Conservation (phyloP, 768 basidiomycete species). For the Suillus occidentalis region DNA sequence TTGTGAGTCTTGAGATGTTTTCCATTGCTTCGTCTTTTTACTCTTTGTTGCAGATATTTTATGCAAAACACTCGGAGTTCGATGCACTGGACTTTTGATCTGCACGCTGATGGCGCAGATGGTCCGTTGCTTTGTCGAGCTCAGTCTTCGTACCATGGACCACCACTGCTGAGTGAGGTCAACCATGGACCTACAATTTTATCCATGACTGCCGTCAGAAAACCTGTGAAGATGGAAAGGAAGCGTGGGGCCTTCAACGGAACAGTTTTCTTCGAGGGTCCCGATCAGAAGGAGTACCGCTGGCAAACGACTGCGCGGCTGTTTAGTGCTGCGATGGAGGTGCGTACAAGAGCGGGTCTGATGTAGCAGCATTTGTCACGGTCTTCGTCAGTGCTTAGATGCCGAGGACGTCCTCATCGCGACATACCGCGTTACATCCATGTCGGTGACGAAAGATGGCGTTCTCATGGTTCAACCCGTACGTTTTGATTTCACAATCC, state of each 20-base stretch:
- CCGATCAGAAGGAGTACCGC: conserved; percentile 21
- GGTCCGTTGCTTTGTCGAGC: conserved; percentile 23
- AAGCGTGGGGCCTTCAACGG: conserved; percentile 6
- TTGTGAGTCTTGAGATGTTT: conserved; percentile 16
- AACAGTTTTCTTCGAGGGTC: conserved; percentile 25
- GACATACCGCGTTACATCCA: conserved; percentile 25
- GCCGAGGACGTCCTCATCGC: conserved; percentile 21
- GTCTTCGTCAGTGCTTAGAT: conserved; percentile 19
- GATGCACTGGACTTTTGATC: conserved; percentile 24
- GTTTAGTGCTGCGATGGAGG: conserved; percentile 27
- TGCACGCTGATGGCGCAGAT: conserved; percentile 18
- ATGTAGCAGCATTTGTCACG: background rate
- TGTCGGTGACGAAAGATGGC: conserved; percentile 29
- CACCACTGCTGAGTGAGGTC: conserved; percentile 11
- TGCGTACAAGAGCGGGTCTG: conserved; percentile 3
- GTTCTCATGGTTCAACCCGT: conserved; percentile 28
- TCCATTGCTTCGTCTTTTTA: background rate
- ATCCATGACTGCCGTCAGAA: conserved; percentile 16
- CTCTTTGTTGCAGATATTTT: conserved; percentile 26
- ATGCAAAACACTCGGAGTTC: conserved; percentile 18
- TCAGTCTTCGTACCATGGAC: conserved; percentile 22
- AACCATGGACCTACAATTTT: conserved; percentile 15
- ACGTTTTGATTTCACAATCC: conserved; percentile 7
- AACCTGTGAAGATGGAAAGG: conserved; percentile 15
- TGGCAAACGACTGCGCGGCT: conserved; percentile 17